Base-by-base conservation (phyloP, 768 basidiomycete genomes). In the Pleurotus eryngii region DNA sequence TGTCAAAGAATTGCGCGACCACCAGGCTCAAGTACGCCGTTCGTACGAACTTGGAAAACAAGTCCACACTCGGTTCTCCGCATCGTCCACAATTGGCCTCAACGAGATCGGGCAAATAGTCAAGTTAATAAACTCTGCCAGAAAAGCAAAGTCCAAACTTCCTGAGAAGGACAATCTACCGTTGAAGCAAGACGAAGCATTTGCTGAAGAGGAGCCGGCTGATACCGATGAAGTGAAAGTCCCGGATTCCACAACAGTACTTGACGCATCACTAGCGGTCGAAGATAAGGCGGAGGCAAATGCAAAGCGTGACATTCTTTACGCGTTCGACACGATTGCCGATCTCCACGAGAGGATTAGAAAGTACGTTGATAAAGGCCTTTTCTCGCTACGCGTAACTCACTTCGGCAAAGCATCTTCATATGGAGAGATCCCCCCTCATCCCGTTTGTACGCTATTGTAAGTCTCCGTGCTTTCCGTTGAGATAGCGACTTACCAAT, bases 291-390 rank as follows among this genome's bases (percentile, higher is more conserved):
- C 74, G 55, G 68, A 75, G 38, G 70, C 71, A 49, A 78, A 76
- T 59, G 22, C 81, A 5, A 81, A 81, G 64, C 72, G 75, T 8
- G 63, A 72, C 24, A 59, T 70, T 2, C 63, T 87, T 15, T 66
- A 73, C 37, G 35, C 66, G 8, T 35, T 87, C 49, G 73, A 76
- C 45, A 76, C 80, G 40, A 63, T 85, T 35, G 80, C 81, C 7
- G 86, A 89, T 64, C 56, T 86, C 8, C 82, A 86, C 57, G 87
- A 89, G 65, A 74, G 86, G 30, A 59, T 86, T 24, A 81, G 79
- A 68, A 89, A 87, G 87, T 87, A 61, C 26, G 76, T 67, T 9
- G 4, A 24, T 35, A 49, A 3, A 40, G 17, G 49, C 4, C 9
- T 27, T 17, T 4, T 38, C 24, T 26, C 24, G 5, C 27, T 42